phyloP scores from a whole-genome alignment of 2,329 filamentous ascomycete species.

The Colletotrichum musicola region DNA sequence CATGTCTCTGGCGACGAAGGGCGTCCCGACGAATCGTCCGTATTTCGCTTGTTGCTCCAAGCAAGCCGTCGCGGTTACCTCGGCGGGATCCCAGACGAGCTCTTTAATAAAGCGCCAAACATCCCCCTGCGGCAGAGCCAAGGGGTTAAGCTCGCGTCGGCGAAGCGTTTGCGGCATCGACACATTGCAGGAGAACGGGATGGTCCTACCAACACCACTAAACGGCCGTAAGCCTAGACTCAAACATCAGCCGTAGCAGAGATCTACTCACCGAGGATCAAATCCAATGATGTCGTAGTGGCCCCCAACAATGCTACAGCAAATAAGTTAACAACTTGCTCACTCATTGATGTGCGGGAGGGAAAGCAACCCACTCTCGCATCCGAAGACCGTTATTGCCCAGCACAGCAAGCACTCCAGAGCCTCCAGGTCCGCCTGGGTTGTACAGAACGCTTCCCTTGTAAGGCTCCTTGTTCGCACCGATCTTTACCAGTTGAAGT shows the following conservation, averaged over 20 bases:
- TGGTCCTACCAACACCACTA: slow-evolving; percentile 44
- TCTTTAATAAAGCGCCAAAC: slow-evolving; percentile 42
- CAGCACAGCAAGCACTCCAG: slow-evolving; percentile 27
- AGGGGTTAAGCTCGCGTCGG: slow-evolving; percentile 7
- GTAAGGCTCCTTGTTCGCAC: slow-evolving; percentile 38
- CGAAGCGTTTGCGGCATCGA: not conserved
- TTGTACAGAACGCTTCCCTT: slow-evolving; percentile 49
- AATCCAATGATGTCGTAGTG: slow-evolving; percentile 44
- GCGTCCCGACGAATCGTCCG: slow-evolving; percentile 55
- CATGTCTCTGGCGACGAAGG: slow-evolving; percentile 59
- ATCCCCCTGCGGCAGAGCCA: slow-evolving; percentile 28
- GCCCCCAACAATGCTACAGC: slow-evolving; percentile 41
- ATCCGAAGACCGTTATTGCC: not conserved
- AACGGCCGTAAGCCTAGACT: not conserved
- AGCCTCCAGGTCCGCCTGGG: slow-evolving; percentile 45
- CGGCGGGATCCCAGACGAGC: not conserved
- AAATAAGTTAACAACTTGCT: not conserved
- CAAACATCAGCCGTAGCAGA: no score
- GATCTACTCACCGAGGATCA: slow-evolving; percentile 43
- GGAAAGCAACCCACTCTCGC: not conserved
- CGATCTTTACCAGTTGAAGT: slow-evolving; percentile 33
- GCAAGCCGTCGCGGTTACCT: slow-evolving; percentile 40
- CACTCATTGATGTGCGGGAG: not conserved
- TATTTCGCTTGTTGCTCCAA: slow-evolving; percentile 41
- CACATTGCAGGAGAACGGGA: slow-evolving; percentile 44